phyloP scores from a whole-genome alignment of 352 stramenopile genomes.

The Globisporangium megalacanthum region DNA sequence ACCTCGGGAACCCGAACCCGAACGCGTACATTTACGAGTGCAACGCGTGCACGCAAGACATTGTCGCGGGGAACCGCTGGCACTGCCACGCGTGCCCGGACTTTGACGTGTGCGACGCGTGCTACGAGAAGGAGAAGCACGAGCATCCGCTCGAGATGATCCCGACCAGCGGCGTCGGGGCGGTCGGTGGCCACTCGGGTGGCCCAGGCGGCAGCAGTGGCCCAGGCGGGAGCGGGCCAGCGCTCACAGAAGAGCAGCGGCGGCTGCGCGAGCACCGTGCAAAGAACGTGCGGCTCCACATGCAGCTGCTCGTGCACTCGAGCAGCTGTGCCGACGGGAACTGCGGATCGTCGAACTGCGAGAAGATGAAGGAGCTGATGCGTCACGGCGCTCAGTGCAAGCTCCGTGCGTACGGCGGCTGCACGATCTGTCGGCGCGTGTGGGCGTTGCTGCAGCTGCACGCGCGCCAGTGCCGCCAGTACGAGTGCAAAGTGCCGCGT shows the following conservation, averaged over 20 bases:
- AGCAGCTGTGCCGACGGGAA: conserved; percentile 90
- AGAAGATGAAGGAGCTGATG: conserved; percentile 98
- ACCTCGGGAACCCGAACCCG: conserved; percentile 94
- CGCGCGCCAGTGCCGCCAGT: conserved; percentile 92
- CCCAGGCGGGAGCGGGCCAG: conserved; percentile 9
- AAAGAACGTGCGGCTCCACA: conserved; percentile 96
- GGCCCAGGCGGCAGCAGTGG: conserved; percentile 7
- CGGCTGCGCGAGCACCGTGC: conserved; percentile 80
- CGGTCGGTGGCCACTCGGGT: conserved; percentile 4
- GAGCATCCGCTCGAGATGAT: conserved; percentile 80
- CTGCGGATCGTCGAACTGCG: conserved; percentile 96
- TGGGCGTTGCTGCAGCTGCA: conserved; percentile 97
- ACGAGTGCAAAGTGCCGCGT: conserved; percentile 93
- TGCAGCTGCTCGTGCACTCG: conserved; percentile 97
- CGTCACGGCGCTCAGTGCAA: conserved; percentile 94
- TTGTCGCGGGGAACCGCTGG: conserved; percentile 82
- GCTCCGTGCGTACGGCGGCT: conserved; percentile 89
- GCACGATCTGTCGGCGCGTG: conserved; percentile 95
- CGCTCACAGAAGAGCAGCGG: conserved; percentile 58
- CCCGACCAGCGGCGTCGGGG: conserved; percentile 52
- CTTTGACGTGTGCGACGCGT: conserved; percentile 88
- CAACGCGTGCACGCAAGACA: conserved; percentile 81
- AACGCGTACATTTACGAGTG: conserved; percentile 87
- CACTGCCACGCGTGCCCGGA: conserved; percentile 86
- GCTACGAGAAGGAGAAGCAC: conserved; percentile 81